Base-by-base conservation (phyloP, 805 yeast species). In the Saccharomycopsis babjevae region DNA sequence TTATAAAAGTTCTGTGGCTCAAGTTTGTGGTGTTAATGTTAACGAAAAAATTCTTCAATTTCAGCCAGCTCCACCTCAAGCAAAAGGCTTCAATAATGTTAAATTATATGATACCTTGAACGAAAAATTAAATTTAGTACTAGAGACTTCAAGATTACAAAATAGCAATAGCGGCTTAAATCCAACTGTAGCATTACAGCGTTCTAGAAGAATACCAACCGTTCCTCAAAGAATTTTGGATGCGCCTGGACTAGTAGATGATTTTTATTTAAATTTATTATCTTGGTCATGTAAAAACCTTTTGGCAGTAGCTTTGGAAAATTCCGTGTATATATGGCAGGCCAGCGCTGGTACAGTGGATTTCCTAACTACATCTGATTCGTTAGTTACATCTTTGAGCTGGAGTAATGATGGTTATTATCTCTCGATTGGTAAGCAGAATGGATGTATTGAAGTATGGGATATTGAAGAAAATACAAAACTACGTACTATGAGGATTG, bases 341-440 rank as follows among this genome's bases (percentile, higher is more conserved):
- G 97, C 97, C 1, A 77, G 81, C 4, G 77, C 88, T 0, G 97
- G 97, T 0, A 76, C 83, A 1, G 97, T 91, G 1, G 83, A 86
- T 1, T 73, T 83, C 38, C 77, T 90, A 30, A 78, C 84, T 57
- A 92, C 86, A 65, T 78, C 81, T 62, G 81, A 80, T 58, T 73
- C 78, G 8, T 67, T 77, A 54, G 85, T 89, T 5, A 77, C 92
- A 1, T 86, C 96, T 18, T 78, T 94, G 5, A 80, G 84, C 65
- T 94, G 98, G 98, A 87, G 97, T 4, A 88, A 86, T 40, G 97
- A 92, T 71, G 94, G 96, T 1, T 83, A 86, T 18, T 90, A 90
- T 69, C 76, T 94, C 20, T 85, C 96, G 0, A 82, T 94, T 18
- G 97, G 97, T 8, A 80, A 83, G 65, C 86, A 84, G 57, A 88